phyloP scores from a whole-genome alignment of 2,329 filamentous ascomycete species.

The Ceratocystis diversiconidia region DNA sequence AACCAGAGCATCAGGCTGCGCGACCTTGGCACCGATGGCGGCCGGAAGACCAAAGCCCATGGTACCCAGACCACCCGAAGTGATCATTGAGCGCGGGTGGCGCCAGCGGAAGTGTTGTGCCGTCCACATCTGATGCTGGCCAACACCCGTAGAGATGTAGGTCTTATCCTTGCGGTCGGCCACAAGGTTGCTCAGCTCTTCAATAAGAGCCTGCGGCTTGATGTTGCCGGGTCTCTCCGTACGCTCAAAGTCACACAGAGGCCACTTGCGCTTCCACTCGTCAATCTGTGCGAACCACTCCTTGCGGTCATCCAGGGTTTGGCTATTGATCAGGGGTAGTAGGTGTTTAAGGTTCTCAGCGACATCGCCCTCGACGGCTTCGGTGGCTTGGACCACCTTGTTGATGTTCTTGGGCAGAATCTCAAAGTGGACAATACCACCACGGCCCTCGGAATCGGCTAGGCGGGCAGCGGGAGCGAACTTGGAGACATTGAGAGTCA shows the following conservation, averaged over 20 bases:
- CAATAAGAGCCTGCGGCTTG: constrained; percentile 87
- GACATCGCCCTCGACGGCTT: constrained; percentile 89
- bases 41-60: constrained; percentile 95
- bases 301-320: constrained; percentile 49
- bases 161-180: constrained; percentile 67
- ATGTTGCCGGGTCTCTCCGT: constrained; percentile 64
- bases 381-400: constrained; percentile 93
- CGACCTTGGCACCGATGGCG: constrained; percentile 88
- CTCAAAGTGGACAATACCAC: constrained; percentile 94
- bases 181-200: constrained; percentile 76
- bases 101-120: constrained; percentile 96
- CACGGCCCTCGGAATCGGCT: constrained; percentile 70
- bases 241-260: constrained; percentile 66
- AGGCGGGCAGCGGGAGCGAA: constrained; percentile 81
- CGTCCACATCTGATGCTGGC: constrained; percentile 97
- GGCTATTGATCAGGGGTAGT: constrained; percentile 53
- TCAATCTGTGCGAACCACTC: constrained; percentile 86
- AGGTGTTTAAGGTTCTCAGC: constrained; percentile 62
- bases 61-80: constrained; percentile 70
- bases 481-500: constrained; percentile 65
- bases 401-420: constrained; percentile 99
- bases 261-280: constrained; percentile 84
- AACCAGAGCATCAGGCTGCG: constrained; percentile 61
- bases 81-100: constrained; percentile 84
- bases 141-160: constrained; percentile 85